Evolutionary conservation across 1,284 basidiomycete genomes (phyloP).

Genomic region (Crepidotus sp.): DNA sequence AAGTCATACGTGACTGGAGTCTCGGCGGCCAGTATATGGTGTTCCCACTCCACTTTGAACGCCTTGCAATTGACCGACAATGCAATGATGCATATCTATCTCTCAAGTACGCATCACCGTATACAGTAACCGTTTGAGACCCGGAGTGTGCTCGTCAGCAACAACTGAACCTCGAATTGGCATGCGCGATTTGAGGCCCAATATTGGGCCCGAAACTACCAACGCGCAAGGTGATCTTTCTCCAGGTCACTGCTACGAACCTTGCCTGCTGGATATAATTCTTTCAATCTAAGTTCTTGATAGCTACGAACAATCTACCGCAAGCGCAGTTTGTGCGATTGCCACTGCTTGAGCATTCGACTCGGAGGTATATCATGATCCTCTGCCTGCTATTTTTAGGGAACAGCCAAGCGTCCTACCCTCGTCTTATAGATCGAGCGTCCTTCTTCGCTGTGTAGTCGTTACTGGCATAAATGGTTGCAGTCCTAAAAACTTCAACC

Average conservation of each 20-base stretch:
- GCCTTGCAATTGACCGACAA: neutral
- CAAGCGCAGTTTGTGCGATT: neutral
- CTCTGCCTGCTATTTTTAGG: neutral
- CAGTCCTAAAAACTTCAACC: neutral
- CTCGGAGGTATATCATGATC: neutral
- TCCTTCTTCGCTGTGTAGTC: conserved; percentile 1
- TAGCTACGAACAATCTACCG: neutral
- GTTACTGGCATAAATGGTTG: conserved; percentile 15
- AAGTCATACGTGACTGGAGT: neutral
- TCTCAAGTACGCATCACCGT: neutral
- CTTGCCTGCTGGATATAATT: neutral
- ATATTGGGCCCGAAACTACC: too few species aligned
- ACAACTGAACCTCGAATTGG: too few species aligned
- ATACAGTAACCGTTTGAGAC: neutral
- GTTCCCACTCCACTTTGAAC: neutral
- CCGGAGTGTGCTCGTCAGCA: neutral
- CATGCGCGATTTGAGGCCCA: too few species aligned
- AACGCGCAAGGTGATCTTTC: too few species aligned
- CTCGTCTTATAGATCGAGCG: neutral
- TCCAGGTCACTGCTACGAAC: neutral
- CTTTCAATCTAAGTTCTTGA: neutral
- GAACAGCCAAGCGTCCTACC: neutral
- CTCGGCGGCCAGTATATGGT: too few species aligned
- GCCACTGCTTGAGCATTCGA: neutral
- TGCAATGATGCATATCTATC: neutral